Evolutionary conservation across 148 eudicot species (phyloP), one percentile per base, ranked within the genome.

Genomic region (Chenopodium formosanum): DNA sequence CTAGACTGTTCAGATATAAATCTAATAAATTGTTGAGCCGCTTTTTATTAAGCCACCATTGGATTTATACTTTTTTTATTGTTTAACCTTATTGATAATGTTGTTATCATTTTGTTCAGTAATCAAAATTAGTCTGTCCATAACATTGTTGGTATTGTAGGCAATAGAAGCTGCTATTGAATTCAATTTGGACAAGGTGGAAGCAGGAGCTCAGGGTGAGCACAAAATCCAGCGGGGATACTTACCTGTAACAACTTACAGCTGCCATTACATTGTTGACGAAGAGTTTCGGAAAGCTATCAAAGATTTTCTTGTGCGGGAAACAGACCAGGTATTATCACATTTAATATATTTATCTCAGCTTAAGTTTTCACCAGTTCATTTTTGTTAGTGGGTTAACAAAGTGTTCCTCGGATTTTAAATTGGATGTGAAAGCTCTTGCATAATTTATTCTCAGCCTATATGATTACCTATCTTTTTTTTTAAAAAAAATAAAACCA

Each of bases 151-250:
- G 50, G 66, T 60, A 67, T 74, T 75, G 75, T 83, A 95, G 99
- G 99, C 99, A 50, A 94, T 96, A 79, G 99, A 96, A 89, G 99
- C 98, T 76, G 99, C 99, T 27, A 96, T 96, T 68, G 99, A 94
- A 83, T 90, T 89, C 75, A 92, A 92, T 79, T 92, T 96, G 83
- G 90, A 89, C 85, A 94, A 82, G 78, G 98, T 96, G 83, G 99
- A 96, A 91, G 99, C 99, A 47, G 99, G 99, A 81, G 99, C 99
- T 79, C 99, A 96, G 85, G 99, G 99, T 72, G 99, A 96, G 89
- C 99, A 96, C 84, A 96, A 96, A 90, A 90, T 96, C 50, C 98
- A 96, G 87, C 87, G 98, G 78, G 99, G 99, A 23, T 96, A 96
- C 83, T 86, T 96, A 75, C 98, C 99, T 8, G 95, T 90, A 74